A percentile compares a stretch with the other conserved stretches of the same genome.
Conservation (phyloP, 225 moss, liverwort and hornwort genomes). For the Neckera pumila region DNA sequence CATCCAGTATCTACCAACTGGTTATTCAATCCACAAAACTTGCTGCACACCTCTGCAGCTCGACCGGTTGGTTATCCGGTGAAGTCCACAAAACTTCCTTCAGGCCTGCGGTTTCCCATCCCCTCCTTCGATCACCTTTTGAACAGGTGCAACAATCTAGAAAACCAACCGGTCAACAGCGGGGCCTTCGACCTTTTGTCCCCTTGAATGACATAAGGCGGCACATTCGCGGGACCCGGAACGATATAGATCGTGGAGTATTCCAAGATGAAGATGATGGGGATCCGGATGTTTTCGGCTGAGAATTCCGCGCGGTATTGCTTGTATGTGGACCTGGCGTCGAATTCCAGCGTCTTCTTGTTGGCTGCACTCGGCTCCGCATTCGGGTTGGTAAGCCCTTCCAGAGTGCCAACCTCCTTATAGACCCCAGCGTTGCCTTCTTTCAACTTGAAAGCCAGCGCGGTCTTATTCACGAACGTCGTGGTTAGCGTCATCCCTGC, state of each 20-base stretch:
- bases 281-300: not conserved
- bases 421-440: slow-evolving; percentile 8
- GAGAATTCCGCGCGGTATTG: not conserved
- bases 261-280: not conserved
- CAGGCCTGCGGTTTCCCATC: not conserved
- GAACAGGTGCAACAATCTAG: not conserved
- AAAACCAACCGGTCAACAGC: not conserved
- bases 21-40: not conserved
- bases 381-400: not conserved
- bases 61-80: not conserved
- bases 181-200: not conserved
- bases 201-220: not conserved
- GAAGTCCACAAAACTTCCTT: not conserved
- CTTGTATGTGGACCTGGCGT: not conserved
- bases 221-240: not conserved
- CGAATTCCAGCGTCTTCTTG: not conserved
- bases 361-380: not conserved
- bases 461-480: slow-evolving; percentile 4
- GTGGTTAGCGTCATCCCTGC: not conserved
- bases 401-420: not conserved
- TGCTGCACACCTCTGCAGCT: not conserved
- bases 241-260: not conserved
- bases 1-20: not conserved
- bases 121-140: not conserved
- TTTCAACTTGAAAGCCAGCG: not conserved